Evolutionary conservation across 2,329 filamentous ascomycete genomes (phyloP).

Genomic region (Calonectria henricotiae): DNA sequence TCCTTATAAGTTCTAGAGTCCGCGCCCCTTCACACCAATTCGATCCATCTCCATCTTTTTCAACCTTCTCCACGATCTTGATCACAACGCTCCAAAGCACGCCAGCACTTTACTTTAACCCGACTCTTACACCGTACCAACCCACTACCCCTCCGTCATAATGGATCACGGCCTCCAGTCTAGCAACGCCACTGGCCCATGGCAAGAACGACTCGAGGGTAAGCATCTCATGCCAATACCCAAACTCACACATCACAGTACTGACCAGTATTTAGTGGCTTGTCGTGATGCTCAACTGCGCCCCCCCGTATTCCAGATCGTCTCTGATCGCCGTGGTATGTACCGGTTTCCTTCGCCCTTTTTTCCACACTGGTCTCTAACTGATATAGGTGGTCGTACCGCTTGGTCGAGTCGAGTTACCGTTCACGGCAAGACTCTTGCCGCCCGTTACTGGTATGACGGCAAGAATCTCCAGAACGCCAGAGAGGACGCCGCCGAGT

Average conservation of each 20-base stretch:
- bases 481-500: constrained; percentile 91
- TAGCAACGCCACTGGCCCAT: constrained; percentile 54
- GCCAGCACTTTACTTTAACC: constrained; percentile 2
- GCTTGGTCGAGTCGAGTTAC: constrained; percentile 89
- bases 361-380: constrained; percentile 18
- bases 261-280: constrained; percentile 63
- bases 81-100: neutral
- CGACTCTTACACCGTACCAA: constrained; percentile 3
- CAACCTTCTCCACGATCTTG: constrained; percentile 14
- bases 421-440: constrained; percentile 76
- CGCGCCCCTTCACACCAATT: constrained; percentile 30
- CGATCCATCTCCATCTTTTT: constrained; percentile 25
- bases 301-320: constrained; percentile 77
- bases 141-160: constrained; percentile 23
- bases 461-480: constrained; percentile 90
- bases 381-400: constrained; percentile 81
- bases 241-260: constrained; percentile 11
- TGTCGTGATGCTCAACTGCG: constrained; percentile 71
- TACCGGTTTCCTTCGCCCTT: neutral
- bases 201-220: constrained; percentile 75
- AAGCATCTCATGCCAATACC: constrained; percentile 46
- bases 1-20: constrained; percentile 45
- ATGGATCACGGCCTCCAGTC: constrained; percentile 40
- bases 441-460: constrained; percentile 93
- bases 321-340: constrained; percentile 83